phyloP scores from a whole-genome alignment of 768 basidiomycete species.

The Termitomyces sp. region DNA sequence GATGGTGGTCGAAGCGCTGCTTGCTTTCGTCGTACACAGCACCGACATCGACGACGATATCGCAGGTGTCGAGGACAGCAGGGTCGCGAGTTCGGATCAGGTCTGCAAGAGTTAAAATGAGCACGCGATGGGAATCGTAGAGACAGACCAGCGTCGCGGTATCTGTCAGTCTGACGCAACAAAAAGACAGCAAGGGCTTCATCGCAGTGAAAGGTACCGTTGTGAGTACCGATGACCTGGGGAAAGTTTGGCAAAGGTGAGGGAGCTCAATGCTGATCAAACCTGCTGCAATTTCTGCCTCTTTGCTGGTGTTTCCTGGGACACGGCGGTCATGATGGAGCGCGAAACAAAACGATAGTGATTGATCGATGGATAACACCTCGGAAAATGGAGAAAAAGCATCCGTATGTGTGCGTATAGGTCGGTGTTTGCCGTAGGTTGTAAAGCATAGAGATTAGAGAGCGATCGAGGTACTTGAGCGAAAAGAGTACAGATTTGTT shows the following conservation, averaged over 20 bases:
- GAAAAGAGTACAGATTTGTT: neutral
- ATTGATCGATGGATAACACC: neutral
- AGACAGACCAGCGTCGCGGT: slow-evolving; percentile 63
- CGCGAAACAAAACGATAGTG: neutral
- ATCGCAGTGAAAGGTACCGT: slow-evolving; percentile 95
- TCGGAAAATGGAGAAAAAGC: neutral
- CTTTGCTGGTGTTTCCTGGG: slow-evolving; percentile 23
- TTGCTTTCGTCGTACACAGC: slow-evolving; percentile 79
- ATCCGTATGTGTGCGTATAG: neutral
- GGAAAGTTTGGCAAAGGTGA: neutral
- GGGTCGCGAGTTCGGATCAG: slow-evolving; percentile 74
- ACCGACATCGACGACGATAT: slow-evolving; percentile 96
- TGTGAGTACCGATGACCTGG: slow-evolving; percentile 89
- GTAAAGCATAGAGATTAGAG: too few species aligned
- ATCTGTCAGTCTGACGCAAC: slow-evolving; percentile 70
- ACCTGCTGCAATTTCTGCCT: slow-evolving; percentile 36
- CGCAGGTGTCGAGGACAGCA: slow-evolving; percentile 65
- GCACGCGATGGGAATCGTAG: neutral
- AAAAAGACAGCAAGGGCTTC: slow-evolving; percentile 94
- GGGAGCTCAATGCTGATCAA: neutral
- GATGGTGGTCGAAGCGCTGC: slow-evolving; percentile 92
- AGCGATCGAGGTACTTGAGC: neutral
- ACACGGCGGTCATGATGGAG: slow-evolving; percentile 13
- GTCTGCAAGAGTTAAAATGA: slow-evolving; percentile 25
- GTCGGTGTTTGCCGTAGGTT: slow-evolving; percentile 8